Base-by-base conservation (phyloP, 1,284 basidiomycete species). In the Peniophora sp. region DNA sequence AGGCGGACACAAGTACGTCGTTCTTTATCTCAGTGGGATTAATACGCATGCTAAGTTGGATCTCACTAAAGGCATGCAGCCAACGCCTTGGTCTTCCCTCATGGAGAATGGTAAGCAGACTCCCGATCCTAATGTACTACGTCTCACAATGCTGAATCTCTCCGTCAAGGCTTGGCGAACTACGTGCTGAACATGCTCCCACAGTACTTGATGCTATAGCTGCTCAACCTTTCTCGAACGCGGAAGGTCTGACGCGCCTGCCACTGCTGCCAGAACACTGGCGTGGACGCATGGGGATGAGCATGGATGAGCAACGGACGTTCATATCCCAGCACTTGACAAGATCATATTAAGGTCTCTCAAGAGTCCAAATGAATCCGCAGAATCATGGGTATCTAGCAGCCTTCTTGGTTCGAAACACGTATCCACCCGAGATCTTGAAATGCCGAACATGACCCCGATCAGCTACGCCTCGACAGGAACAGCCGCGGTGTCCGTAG, bases 1-100 rank as follows among this genome's bases (percentile, higher is more conserved):
- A 43, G 91, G 91, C 1, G 89, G 89, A 22, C 91, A 94, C 68
- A 78, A 88, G 88, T 92, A 63, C 62, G 83, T 72, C 43, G 17
- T 24, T 19, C 16, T 20, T 8, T 50, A 25, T 45, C 52, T 41
- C 27, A 41, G 32, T 38, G 22, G 45, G 38, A 5, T 17, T 41
- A 16, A n/a, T 8, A 32, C 27, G 12, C 27, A 6, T 32, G n/a
- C 50, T 53, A 19, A 47, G 49, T 27, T n/a, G 45, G 24, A 17
- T 47, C 48, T 19, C 41, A 19, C 22, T 38, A 25, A 35, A 91
- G 88, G 61, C 85, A 81, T 61, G 90, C 91, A 1, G 89, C 86
- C 1, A 93, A 92, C 63, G 62, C 89, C 2, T 66, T 92, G 23
- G 68, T 89, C 2, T 85, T 84, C 56, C 89, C 89, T 5, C 76